Percentiles rank a stretch among this genome's conserved stretches.
Conservation (phyloP, 768 basidiomycete species). For the Macrocybe gigantea region DNA sequence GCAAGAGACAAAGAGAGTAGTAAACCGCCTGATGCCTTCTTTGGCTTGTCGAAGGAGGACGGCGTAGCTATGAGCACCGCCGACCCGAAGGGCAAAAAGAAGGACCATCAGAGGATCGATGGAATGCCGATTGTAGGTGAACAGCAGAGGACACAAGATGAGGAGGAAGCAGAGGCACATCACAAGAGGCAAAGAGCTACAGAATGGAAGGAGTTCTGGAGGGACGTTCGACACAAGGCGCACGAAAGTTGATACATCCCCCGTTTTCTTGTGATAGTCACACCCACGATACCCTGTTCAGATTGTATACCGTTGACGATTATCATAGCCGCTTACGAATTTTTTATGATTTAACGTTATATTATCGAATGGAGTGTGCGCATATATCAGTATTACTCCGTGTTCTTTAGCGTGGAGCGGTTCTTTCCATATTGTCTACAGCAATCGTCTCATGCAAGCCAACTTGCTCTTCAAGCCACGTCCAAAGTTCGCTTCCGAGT, state of each 20-base stretch:
- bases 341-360: too few relatives aligned
- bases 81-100: background rate
- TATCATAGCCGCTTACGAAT: too few relatives aligned
- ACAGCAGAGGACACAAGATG: constrained; percentile 7
- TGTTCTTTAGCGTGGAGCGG: too few relatives aligned
- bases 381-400: too few relatives aligned
- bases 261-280: too few relatives aligned
- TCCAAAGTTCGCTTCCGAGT: constrained; percentile 22
- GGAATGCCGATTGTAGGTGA: constrained; percentile 9
- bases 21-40: too few relatives aligned
- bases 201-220: constrained; percentile 43
- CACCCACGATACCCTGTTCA: too few relatives aligned
- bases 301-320: too few relatives aligned
- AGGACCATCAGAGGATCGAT: constrained; percentile 2
- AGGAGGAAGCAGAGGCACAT: constrained; percentile 8
- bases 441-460: background rate
- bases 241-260: too few relatives aligned
- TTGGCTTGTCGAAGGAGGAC: too few relatives aligned
- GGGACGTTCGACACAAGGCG: constrained; percentile 32
- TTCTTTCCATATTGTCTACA: too few relatives aligned
- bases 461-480: constrained; percentile 29
- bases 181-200: constrained; percentile 8
- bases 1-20: background rate
- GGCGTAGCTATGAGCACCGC: background rate
- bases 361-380: too few relatives aligned